Evolutionary conservation across 2,329 filamentous ascomycete genomes (phyloP), one percentile per base, ranked within the genome.

Genomic region (Pleurostoma richardsiae): DNA sequence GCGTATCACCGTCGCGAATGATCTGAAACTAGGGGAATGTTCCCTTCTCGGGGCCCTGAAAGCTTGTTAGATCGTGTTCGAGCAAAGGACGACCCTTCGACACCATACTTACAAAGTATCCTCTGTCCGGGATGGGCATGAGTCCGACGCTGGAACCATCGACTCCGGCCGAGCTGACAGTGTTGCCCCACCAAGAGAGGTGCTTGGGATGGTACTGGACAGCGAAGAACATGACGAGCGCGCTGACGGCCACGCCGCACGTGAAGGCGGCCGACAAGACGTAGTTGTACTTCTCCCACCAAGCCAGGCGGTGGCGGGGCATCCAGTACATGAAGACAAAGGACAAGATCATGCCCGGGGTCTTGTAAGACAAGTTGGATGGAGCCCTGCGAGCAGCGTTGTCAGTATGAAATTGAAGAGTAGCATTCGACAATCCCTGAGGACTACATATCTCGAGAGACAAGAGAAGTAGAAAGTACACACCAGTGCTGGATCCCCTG

Each of bases 291-390:
- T 70, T 65, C 43, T 63, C 56, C 66, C 67, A 70, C 67, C 68
- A 72, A 1, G 68, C 68, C 42, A 68, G 52, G 10, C 60, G 57
- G 45, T 65, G 61, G 10, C 65, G 55, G 2, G 64, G 65, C 2
- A 74, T 53, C 57, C 63, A 68, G 54, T 68, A 68, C 70, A 71
- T 71, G 60, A 72, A 72, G 46, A 71, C 52, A 44, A 62, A 68
- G 1, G 60, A 61, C 33, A 72, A 51, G 11, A 69, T 64, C 48
- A 73, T 61, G 28, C 68, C 68, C 0, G 66, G 66, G 19, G 68
- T 71, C 54, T 68, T 69, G 60, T 71, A 72, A 10, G 65, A 61
- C 53, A 71, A 33, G 50, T 72, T 71, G 29, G 61, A 66, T 3
- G 66, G 67, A 4, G 67, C 67, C 19, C 19, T 19, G 19, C 19